These are phyloP conservation scores for Conticribra guillardii DNA, from an alignment of 108 stramenopile genomes.

Conservation along the genomic window DNA sequence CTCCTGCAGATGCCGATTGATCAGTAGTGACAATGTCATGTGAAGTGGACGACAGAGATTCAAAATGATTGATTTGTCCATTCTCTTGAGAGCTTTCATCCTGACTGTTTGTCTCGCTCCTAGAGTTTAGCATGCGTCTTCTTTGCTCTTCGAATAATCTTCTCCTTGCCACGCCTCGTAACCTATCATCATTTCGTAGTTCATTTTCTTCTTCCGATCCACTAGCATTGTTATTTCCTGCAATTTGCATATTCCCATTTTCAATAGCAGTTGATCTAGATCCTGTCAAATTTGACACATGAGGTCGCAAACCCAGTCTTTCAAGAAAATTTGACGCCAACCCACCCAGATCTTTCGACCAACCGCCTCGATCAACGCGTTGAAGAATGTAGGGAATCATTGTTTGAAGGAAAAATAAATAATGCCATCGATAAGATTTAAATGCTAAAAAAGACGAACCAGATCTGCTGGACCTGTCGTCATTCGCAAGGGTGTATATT, in stretches of 20 bases:
- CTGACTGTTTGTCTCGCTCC: neutral
- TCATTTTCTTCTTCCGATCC: slow-evolving; percentile 17
- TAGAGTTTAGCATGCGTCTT: slow-evolving; percentile 32
- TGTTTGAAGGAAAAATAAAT: slow-evolving; percentile 30
- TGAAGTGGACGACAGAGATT: neutral
- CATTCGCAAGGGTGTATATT: neutral
- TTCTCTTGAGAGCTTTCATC: neutral
- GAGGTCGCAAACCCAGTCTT: neutral
- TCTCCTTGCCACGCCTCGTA: slow-evolving; percentile 40
- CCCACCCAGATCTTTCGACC: slow-evolving; percentile 35
- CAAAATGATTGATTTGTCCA: neutral
- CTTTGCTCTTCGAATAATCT: slow-evolving; percentile 42
- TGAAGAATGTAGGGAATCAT: slow-evolving; percentile 32
- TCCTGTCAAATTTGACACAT: too few relatives aligned
- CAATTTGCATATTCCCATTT: neutral
- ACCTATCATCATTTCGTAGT: slow-evolving; percentile 41
- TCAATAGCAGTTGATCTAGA: neutral
- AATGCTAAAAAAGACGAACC: slow-evolving; percentile 3
- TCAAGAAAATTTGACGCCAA: slow-evolving; percentile 4
- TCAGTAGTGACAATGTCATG: neutral
- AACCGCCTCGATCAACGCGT: slow-evolving; percentile 39
- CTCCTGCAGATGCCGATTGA: neutral
- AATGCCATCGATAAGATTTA: slow-evolving; percentile 30
- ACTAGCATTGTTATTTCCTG: neutral
- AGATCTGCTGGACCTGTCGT: too few relatives aligned